Base-by-base conservation (phyloP, 345 rosid species). In the Mallotus nudiflorus region DNA sequence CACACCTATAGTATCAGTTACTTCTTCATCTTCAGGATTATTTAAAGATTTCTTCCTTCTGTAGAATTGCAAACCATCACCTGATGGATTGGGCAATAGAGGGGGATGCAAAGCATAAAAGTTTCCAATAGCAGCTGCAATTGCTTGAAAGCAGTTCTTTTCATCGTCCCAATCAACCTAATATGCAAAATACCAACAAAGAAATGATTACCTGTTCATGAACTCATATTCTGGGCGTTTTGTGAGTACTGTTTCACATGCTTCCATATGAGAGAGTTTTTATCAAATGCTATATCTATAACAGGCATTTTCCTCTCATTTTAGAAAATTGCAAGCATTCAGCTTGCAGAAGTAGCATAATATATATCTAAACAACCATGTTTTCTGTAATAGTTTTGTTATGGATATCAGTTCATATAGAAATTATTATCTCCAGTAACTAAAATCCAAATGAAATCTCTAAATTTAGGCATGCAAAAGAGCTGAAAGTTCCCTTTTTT, bases 41-140 rank as follows among this genome's bases (percentile, higher is more conserved):
- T 58, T 64, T 51, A 39, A 67, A 66, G 48, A 67, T 65, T 79
- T 79, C 61, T 68, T 80, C 80, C 66, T 91, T 63, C 74, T 80
- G 83, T 90, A 94, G 62, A 83, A 86, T 53, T 74, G 81, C 80
- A 86, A 77, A 71, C 89, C 89, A 33, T 87, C 91, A 46, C 93
- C 93, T 25, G 87, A 83, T 57, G 97, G 97, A 51, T 87, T 86
- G 67, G 99, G 99, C 80, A 94, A 68, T 49, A 94, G 78, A 70
- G 97, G 97, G 62, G 93, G 93, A 82, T 86, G 91, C 97, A 94
- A 77, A 35, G 97, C 95, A 73, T 90, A 94, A 77, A 94, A 94
- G 60, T 90, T 90, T 48, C 93, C 98, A 42, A 94, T 77, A 71
- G 93, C 96, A 31, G 97, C 97, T n/a, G 96, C 88, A 77, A 94